These are phyloP conservation scores for Vitellaria paradoxa DNA, from an alignment of 179 eudicot species.

Conservation along the genomic window DNA sequence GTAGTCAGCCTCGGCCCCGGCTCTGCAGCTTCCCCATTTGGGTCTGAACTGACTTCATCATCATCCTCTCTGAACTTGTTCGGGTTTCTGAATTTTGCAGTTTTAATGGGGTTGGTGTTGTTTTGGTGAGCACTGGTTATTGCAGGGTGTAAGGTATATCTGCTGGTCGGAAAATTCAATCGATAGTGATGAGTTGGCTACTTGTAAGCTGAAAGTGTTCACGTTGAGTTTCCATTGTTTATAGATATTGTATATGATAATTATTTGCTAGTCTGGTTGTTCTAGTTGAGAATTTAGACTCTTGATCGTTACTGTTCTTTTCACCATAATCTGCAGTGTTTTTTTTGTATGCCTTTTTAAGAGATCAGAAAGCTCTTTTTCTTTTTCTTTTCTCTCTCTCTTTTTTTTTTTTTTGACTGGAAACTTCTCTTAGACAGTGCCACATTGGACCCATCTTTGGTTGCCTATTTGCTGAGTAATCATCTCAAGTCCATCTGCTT, in stretches of 20 bases:
- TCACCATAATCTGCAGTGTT: not conserved
- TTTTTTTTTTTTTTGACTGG: no score
- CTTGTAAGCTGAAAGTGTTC: not conserved
- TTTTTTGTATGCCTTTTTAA: not conserved
- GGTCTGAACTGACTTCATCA: constrained; percentile 15
- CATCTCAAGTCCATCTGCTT: no score
- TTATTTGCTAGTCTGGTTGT: not conserved
- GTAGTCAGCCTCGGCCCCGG: constrained; percentile 18
- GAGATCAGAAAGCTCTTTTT: not conserved
- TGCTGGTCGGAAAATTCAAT: constrained; percentile 1
- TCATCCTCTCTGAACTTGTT: not conserved
- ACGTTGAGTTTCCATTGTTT: not conserved
- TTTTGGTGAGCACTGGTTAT: constrained; percentile 8
- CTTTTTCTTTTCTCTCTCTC: no score
- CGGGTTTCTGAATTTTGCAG: not conserved
- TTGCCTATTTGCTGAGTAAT: no score
- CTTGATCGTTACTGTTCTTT: not conserved
- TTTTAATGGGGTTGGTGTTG: not conserved
- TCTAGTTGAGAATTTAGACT: not conserved
- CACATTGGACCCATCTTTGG: no score
- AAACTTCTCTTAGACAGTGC: no score
- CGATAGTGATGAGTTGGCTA: not conserved
- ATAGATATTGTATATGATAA: not conserved
- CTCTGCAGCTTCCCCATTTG: constrained; percentile 23
- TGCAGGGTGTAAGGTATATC: not conserved